A percentile compares a stretch with the other conserved stretches of the same genome.
Conservation (phyloP, 257 asterid species). For the Solanum corneliomulleri region DNA sequence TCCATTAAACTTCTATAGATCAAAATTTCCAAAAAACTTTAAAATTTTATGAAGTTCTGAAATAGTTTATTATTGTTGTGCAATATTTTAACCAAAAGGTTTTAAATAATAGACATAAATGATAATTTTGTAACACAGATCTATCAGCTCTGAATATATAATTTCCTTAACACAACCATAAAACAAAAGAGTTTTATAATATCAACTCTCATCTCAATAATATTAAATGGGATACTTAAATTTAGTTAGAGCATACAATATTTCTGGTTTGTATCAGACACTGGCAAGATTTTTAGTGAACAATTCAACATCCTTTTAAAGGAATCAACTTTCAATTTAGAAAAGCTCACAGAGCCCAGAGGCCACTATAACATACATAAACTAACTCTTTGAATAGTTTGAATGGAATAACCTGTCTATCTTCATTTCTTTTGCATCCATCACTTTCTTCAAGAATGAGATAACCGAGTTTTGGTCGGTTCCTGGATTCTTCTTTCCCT, state of each 20-base stretch:
- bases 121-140: not conserved
- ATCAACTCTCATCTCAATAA: not conserved
- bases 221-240: not conserved
- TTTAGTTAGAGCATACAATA: not conserved
- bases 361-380: not conserved
- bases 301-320: not conserved
- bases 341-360: not conserved
- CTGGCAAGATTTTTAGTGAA: not conserved
- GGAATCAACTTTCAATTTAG: not conserved
- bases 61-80: not conserved
- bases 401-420: constrained; percentile 53
- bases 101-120: not conserved
- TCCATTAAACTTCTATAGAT: not conserved
- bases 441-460: constrained; percentile 60
- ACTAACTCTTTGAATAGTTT: not conserved
- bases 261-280: not conserved
- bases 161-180: not conserved
- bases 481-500: constrained; percentile 94
- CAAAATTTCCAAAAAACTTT: not conserved
- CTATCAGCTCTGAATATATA: not conserved
- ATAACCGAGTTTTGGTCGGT: constrained; percentile 63
- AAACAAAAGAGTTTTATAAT: not conserved
- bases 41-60: not conserved
- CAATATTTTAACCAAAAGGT: not conserved
- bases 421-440: constrained; percentile 71